A percentile compares a stretch with the other conserved stretches of the same genome.
Conservation (phyloP, 1,139 yeast species). For the Komagataea norvegica region DNA sequence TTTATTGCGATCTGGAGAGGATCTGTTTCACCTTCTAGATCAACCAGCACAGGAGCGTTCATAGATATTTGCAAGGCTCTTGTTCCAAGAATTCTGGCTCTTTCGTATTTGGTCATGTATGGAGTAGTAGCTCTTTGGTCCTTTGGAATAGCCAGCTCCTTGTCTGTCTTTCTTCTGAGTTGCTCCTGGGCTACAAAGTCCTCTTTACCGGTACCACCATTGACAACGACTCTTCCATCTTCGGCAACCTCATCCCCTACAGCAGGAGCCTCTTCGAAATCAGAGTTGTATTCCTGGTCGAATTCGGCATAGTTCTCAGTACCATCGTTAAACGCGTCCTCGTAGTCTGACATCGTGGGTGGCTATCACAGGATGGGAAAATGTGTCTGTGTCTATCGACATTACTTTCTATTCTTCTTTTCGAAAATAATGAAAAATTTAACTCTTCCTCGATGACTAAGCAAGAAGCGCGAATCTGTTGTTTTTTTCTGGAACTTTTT, state of each 20-base stretch:
- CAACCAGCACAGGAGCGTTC: conserved; percentile 98
- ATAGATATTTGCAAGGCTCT: conserved; percentile 94
- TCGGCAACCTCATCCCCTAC: conserved; percentile 53
- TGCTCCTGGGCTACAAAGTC: conserved; percentile 42
- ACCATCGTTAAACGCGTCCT: conserved; percentile 64
- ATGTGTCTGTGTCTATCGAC: no score
- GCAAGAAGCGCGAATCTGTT: no score
- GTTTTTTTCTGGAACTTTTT: no score
- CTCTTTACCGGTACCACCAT: conserved; percentile 56
- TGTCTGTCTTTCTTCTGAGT: conserved; percentile 57
- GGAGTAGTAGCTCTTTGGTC: conserved; percentile 93
- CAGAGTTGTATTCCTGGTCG: conserved; percentile 77
- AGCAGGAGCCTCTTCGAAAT: conserved; percentile 48
- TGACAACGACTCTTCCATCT: conserved; percentile 69
- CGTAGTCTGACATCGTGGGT: conserved; percentile 50
- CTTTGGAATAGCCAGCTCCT: conserved; percentile 83
- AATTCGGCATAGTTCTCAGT: conserved; percentile 78
- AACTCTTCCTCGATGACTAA: background rate
- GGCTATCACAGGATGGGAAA: background rate
- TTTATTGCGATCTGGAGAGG: conserved; percentile 98
- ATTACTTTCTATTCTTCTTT: no score
- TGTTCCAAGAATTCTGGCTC: conserved; percentile 95
- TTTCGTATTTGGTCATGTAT: conserved; percentile 96
- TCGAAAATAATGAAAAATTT: conserved; percentile 1
- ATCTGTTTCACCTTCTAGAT: conserved; percentile 97